Percentiles rank a stretch among this genome's conserved stretches.
Evolutionary conservation across 108 stramenopile species (phyloP).

Genomic region (Hondaea fermentalgiana): DNA sequence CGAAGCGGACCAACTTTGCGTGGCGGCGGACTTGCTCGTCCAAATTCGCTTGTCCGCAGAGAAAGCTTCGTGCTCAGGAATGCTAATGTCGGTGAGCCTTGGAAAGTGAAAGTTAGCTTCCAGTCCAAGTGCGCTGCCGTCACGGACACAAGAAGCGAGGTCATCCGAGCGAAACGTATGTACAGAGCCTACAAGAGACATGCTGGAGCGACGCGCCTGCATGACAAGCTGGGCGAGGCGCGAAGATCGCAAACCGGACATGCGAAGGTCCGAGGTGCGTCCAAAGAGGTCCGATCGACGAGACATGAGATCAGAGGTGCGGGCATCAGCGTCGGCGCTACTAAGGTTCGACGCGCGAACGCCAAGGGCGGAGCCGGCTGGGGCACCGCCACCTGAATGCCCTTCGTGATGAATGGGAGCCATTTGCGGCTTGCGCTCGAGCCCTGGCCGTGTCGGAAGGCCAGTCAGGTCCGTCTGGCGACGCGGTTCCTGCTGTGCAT

Average conservation of each 20-base stretch:
- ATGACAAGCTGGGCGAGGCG: neutral
- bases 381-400: too few species aligned
- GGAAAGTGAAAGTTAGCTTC: neutral
- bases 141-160: neutral
- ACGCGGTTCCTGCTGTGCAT: neutral
- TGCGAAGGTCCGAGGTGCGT: neutral
- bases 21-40: neutral
- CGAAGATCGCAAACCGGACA: neutral
- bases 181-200: constrained; percentile 1
- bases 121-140: neutral
- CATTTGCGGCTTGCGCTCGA: neutral
- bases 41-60: neutral
- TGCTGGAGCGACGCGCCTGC: neutral
- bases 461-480: neutral
- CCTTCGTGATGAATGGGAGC: too few species aligned
- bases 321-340: too few species aligned
- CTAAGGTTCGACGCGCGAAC: too few species aligned
- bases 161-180: neutral
- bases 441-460: neutral
- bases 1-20: neutral
- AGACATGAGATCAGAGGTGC: too few species aligned
- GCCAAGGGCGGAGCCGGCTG: too few species aligned
- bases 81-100: neutral
- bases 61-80: neutral
- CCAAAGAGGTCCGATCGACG: too few species aligned